Base-by-base conservation (phyloP, 169 alveolate species). In the Plasmodium sp. region DNA sequence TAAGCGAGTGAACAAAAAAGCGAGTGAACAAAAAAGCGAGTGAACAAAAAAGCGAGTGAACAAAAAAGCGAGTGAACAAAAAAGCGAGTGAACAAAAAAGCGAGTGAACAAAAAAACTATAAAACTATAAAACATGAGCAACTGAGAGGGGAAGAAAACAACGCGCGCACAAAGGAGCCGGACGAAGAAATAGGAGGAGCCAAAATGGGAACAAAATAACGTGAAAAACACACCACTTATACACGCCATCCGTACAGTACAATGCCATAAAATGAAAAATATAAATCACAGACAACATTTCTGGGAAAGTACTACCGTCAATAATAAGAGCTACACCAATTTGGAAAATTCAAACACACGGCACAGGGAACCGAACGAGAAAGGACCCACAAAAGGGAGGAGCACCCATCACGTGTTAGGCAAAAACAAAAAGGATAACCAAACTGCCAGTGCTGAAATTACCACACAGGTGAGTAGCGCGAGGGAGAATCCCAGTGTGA, bases 241-340 rank as follows among this genome's bases (percentile, higher is more conserved):
- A 83, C 80, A 56, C 22, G 27, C 39, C 77, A 67, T 67, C 77
- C 45, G 43, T 56, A 81, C 62, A 83, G 34, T 36, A 71, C 73
- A 77, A 86, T 31, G 54, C 14, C 48, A 36, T 85, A 85, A 85
- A 85, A 86, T 86, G 82, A 86, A 54, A 36, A 86, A 86, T 75
- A 56, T 77, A 79, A 77, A 86, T 51, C 48, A 86, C 71, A 75
- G 81, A 22, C n/a, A 85, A n/a, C 80, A 5, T 58, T 36, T 75
- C 39, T 18, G 48, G 39, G 83, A 77, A 82, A 82, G 22, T 31
- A 75, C 80, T 75, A 10, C 27, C 43, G 71, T 36, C 43, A 33
- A 84, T 71, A 84, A 41, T 54, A 33, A 41, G 39, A 27, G 71
- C 34, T 31, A 82, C 41, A 51, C 34, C 41, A 67, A 67, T 72